These are phyloP conservation scores for Vachellia pachyceras DNA, from an alignment of 306 rosid species.

Conservation along the genomic window DNA sequence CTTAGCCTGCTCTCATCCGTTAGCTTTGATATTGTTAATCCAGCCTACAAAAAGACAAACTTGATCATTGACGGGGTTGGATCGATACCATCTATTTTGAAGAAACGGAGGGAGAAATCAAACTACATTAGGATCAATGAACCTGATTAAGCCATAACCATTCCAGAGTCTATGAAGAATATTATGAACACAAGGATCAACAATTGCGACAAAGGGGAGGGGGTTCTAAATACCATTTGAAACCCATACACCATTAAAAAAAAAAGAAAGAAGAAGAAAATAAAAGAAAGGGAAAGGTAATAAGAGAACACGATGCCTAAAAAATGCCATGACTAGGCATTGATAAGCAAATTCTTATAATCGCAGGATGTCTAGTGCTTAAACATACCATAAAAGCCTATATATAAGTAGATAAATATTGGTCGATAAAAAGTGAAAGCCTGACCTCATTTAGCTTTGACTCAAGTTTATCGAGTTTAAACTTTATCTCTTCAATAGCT, in stretches of 20 bases:
- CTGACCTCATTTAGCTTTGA: conserved; percentile 83
- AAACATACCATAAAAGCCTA: conserved; percentile 10
- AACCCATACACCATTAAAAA: background rate
- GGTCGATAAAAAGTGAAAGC: conserved; percentile 29
- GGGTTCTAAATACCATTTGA: background rate
- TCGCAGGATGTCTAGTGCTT: conserved; percentile 23
- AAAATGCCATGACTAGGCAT: conserved; percentile 7
- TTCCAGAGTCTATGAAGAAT: background rate
- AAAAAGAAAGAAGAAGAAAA: too few relatives aligned
- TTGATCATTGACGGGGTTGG: conserved; percentile 13
- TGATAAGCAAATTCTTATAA: conserved; percentile 31
- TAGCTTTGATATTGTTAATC: conserved; percentile 63
- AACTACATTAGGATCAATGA: conserved; percentile 7
- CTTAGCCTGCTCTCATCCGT: conserved; percentile 71
- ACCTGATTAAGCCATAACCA: conserved; percentile 16
- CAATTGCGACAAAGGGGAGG: background rate
- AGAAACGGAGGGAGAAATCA: conserved; percentile 22
- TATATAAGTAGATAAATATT: conserved; percentile 24
- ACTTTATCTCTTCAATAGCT: conserved; percentile 80
- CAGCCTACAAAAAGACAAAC: conserved; percentile 63
- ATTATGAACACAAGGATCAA: conserved; percentile 11
- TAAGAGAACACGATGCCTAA: conserved; percentile 17
- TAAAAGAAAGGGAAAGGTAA: background rate
- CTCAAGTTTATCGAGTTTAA: conserved; percentile 70
- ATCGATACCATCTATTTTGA: conserved; percentile 22